phyloP scores from a whole-genome alignment of 495 filamentous ascomycete species.

The Neurospora sp. region DNA sequence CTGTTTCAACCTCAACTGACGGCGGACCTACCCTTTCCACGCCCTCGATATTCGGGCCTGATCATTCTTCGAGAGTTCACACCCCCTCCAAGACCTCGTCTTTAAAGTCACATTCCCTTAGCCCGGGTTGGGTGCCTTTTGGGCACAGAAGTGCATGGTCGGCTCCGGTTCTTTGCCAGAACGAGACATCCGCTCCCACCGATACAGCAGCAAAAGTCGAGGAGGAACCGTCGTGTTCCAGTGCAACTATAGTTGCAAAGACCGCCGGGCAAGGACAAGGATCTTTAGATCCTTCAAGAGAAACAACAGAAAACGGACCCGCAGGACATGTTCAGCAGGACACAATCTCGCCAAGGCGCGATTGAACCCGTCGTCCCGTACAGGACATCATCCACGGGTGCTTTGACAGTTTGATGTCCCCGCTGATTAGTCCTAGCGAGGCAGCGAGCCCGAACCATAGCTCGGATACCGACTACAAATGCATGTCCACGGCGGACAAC shows the following conservation, averaged over 20 bases:
- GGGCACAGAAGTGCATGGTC: neutral
- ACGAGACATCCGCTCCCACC: neutral
- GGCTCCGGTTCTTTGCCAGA: neutral
- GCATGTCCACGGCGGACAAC: no score
- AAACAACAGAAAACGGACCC: neutral
- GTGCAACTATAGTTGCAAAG: neutral
- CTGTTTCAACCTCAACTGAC: neutral
- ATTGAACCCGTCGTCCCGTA: slow-evolving; percentile 32
- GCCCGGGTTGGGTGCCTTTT: neutral
- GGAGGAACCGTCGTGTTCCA: neutral
- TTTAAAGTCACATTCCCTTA: neutral
- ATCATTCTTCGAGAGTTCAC: neutral
- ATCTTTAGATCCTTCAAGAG: neutral
- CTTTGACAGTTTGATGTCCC: slow-evolving; percentile 19
- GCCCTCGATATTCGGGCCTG: neutral
- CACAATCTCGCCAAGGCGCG: slow-evolving; percentile 24
- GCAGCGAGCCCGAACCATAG: slow-evolving; percentile 47
- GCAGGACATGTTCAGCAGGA: slow-evolving; percentile 25
- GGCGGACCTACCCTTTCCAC: neutral
- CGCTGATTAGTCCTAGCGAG: slow-evolving; percentile 39
- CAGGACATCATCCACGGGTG: slow-evolving; percentile 35
- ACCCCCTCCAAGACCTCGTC: neutral
- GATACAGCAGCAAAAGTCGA: neutral
- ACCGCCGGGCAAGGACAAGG: neutral
- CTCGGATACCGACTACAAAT: slow-evolving; percentile 1